Base-by-base conservation (phyloP, 805 yeast genomes). In the Nakazawaea pomicola region DNA sequence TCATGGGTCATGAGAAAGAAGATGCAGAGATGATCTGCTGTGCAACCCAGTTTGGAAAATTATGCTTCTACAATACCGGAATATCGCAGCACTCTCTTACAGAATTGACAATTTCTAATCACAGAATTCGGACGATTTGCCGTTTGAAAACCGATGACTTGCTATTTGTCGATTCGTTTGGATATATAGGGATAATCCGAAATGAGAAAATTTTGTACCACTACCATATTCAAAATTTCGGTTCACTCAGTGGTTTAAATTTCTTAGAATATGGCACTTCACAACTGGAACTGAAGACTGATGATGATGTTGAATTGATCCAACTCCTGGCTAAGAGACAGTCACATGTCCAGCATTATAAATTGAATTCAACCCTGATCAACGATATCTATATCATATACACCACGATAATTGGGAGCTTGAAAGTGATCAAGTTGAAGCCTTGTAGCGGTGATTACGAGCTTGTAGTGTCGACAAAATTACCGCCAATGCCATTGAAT, bases 151-250 rank as follows among this genome's bases (percentile, higher is more conserved):
- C 44, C 21, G 40, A 34, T 21, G 46, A 43, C 15, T 25, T 55
- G 4, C 36, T 55, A n/a, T 57, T 51, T 41, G 46, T 51, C 35
- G 61, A 57, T 34, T 49, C 56, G 2, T 49, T 50, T 45, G 55
- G 55, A 28, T 34, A 41, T 5, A 38, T 53, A 2, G 61, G 60
- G 4, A 37, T 57, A 11, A 38, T 55, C 12, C 29, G 41, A 2
- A 25, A 33, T 4, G 57, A 52, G n/a, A 46, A 38, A 21, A 41
- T 54, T 1, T 25, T 51, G 17, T 49, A 47, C 35, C 43, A 42
- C 27, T 52, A 48, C 33, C 45, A 48, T 27, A 32, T 57, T 4
- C 53, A 54, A 21, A 36, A 41, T 27, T 32, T 41, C 17, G 44
- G 44, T 3, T 15, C 40, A 4, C 16, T 41, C 14, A 29, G 34